A percentile compares a stretch with the other conserved stretches of the same genome.
Conservation (phyloP, 257 asterid genomes). For the Henckelia pumila region DNA sequence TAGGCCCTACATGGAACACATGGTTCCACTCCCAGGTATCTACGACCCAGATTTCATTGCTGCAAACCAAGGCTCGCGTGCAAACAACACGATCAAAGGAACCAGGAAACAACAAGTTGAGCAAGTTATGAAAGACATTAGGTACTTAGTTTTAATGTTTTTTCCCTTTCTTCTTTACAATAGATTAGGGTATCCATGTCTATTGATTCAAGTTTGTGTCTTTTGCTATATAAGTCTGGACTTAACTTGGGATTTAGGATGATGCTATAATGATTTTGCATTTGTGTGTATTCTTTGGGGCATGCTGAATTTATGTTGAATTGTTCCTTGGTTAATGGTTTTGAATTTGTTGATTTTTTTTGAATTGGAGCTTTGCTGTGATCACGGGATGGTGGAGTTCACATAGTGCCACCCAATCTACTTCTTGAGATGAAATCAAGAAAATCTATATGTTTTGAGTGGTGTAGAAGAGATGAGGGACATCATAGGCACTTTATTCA, state of each 20-base stretch:
- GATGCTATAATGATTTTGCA: too few species aligned
- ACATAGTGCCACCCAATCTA: background rate
- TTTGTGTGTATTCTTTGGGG: background rate
- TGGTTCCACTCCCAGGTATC: conserved; percentile 99
- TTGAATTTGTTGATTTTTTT: background rate
- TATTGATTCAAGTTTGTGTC: too few species aligned
- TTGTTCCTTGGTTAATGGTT: background rate
- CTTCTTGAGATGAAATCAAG: background rate
- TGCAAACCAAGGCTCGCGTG: conserved; percentile 94
- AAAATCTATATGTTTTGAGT: background rate
- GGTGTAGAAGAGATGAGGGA: background rate
- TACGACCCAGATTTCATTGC: conserved; percentile 96
- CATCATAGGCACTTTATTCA: background rate
- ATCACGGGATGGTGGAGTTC: background rate
- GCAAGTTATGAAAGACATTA: conserved; percentile 74
- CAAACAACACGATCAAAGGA: conserved; percentile 80
- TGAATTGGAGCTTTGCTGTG: background rate
- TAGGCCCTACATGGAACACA: conserved; percentile 95
- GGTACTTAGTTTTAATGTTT: conserved; percentile 34
- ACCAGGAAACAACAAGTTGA: conserved; percentile 81
- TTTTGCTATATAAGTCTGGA: background rate
- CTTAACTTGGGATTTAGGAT: background rate
- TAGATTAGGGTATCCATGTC: background rate
- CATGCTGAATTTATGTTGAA: too few species aligned
- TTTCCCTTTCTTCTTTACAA: background rate